Conservation (phyloP, 2,329 filamentous ascomycete species). For the Fusarium sublunatum region DNA sequence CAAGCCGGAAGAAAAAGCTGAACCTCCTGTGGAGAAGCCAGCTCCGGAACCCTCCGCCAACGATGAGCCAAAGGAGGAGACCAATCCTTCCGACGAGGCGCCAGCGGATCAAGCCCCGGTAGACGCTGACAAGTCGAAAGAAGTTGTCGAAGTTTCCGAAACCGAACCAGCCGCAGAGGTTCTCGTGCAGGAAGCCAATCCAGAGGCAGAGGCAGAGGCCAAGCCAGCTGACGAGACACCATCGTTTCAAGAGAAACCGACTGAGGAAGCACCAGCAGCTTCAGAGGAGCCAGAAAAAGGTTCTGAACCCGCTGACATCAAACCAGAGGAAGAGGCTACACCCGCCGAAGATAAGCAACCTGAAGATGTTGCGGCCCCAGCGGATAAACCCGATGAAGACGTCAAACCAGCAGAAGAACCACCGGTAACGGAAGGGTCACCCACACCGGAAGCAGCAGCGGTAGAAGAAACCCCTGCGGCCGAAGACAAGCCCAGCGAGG, state of each 20-base stretch:
- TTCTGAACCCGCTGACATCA: slow-evolving; percentile 27
- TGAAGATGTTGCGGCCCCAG: slow-evolving; percentile 16
- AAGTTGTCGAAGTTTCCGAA: background rate
- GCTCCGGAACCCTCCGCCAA: background rate
- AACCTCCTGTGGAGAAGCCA: slow-evolving; percentile 1
- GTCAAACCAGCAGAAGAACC: slow-evolving; percentile 26
- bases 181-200: slow-evolving; percentile 2
- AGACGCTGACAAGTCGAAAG: slow-evolving; percentile 1
- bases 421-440: background rate
- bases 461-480: background rate
- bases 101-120: slow-evolving; percentile 1
- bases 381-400: slow-evolving; percentile 27
- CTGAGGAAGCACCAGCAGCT: slow-evolving; percentile 10
- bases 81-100: background rate
- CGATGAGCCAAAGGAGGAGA: slow-evolving; percentile 6
- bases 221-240: slow-evolving; percentile 11
- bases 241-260: slow-evolving; percentile 4
- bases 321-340: slow-evolving; percentile 25
- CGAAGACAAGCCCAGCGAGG: slow-evolving; percentile 14
- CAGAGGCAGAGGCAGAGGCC: slow-evolving; percentile 7
- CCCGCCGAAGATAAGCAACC: slow-evolving; percentile 25
- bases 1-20: background rate
- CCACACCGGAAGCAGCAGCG: too few species aligned
- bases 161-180: slow-evolving; percentile 5
- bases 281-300: slow-evolving; percentile 25